These are phyloP conservation scores for Nepenthes mirabilis DNA, from an alignment of 148 eudicot genomes.

Conservation along the genomic window DNA sequence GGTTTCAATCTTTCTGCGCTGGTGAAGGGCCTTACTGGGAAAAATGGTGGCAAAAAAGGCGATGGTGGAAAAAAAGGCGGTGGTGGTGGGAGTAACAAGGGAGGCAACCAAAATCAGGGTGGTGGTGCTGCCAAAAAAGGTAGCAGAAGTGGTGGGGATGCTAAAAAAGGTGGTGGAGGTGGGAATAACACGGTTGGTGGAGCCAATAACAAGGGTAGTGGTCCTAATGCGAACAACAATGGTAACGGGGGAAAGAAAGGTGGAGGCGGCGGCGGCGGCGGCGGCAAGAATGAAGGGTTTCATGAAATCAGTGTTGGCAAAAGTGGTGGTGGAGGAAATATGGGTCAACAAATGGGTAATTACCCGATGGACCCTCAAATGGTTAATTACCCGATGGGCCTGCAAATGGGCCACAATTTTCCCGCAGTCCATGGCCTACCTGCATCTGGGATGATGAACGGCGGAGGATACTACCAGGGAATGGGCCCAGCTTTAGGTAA, in stretches of 20 bases:
- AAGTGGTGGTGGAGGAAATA: slow-evolving; percentile 21
- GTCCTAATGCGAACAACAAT: slow-evolving; percentile 11
- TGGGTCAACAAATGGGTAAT: slow-evolving; percentile 8
- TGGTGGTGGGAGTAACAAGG: slow-evolving; percentile 8
- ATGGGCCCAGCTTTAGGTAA: slow-evolving; percentile 39
- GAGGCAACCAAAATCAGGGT: slow-evolving; percentile 9
- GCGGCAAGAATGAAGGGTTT: slow-evolving; percentile 12
- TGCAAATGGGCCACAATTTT: slow-evolving; percentile 26
- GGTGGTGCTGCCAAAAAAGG: slow-evolving; percentile 7
- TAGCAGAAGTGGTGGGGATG: slow-evolving; percentile 17
- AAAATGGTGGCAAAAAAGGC: slow-evolving; percentile 20
- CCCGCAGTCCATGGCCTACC: slow-evolving; percentile 45
- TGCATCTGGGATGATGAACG: slow-evolving; percentile 23
- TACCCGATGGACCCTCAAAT: slow-evolving; percentile 21
- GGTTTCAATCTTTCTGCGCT: slow-evolving; percentile 1
- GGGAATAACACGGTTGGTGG: slow-evolving; percentile 14
- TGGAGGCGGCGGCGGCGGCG: slow-evolving; percentile 23
- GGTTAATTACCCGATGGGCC: slow-evolving; percentile 38
- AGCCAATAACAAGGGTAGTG: slow-evolving; percentile 10
- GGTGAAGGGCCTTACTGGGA: slow-evolving; percentile 3
- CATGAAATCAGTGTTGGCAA: slow-evolving; percentile 19
- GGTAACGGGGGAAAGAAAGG: slow-evolving; percentile 19
- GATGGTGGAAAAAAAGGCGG: slow-evolving; percentile 15
- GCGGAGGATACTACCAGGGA: slow-evolving; percentile 34
- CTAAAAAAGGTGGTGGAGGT: slow-evolving; percentile 18